A percentile compares a stretch with the other conserved stretches of the same genome.
These are phyloP conservation scores for Syzygium aqueum DNA, from an alignment of 345 rosid genomes.

Conservation along the genomic window DNA sequence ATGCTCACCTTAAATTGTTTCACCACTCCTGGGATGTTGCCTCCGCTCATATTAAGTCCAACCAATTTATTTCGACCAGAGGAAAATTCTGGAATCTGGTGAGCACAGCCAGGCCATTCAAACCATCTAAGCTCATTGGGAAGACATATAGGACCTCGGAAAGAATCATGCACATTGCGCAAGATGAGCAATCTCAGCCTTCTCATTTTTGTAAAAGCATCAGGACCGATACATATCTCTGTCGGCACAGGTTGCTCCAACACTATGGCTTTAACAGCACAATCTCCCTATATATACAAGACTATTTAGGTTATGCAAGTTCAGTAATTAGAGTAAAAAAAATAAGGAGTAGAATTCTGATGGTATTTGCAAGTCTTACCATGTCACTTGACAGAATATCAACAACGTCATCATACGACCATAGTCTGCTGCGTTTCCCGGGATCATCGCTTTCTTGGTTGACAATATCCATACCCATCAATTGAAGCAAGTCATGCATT, in stretches of 20 bases:
- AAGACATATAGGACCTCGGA: too few species aligned
- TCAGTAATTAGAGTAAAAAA: not conserved
- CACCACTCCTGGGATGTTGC: not conserved
- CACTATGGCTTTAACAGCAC: too few species aligned
- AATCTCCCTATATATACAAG: too few species aligned
- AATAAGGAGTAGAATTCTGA: rapidly evolving
- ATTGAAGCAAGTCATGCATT: not conserved
- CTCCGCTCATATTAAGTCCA: not conserved
- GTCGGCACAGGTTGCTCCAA: too few species aligned
- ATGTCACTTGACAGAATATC: rapidly evolving
- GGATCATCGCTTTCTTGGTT: not conserved
- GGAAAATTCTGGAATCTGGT: too few species aligned
- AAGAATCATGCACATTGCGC: too few species aligned
- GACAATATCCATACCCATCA: not conserved
- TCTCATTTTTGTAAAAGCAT: too few species aligned
- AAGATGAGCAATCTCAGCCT: too few species aligned
- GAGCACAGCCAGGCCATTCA: too few species aligned
- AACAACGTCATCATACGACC: rapidly evolving
- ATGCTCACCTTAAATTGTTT: not conserved
- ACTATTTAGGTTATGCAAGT: too few species aligned
- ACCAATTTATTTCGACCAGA: not conserved
- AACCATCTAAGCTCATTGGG: too few species aligned
- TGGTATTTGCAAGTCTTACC: not conserved
- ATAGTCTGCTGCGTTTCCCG: not conserved
- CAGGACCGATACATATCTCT: too few species aligned